Base-by-base conservation (phyloP, 208 protist species). In the Crithidia acanthocephali region DNA sequence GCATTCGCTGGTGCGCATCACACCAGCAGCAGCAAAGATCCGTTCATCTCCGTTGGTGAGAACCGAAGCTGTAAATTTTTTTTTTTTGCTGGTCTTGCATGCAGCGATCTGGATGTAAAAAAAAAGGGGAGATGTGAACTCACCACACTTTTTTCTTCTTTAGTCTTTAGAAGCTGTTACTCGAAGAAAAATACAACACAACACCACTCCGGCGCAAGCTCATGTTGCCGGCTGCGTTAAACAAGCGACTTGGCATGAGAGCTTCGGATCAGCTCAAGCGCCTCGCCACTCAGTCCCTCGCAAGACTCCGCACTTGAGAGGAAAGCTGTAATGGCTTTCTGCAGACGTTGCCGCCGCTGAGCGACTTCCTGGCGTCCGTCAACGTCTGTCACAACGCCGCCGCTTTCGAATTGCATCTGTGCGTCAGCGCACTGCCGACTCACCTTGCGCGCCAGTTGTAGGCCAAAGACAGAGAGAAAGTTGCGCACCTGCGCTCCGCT, bases 401-500 rank as follows among this genome's bases (percentile, higher is more conserved):
- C n/a, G 2, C 35, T n/a, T 1, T 58, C 32, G 13, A 32, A 20
- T 62, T 56, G 45, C 20, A 5, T 6, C 23, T 56, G 22, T 15
- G 0, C 51, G 5, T 53, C n/a, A 13, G 4, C 9, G 10, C 9
- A 4, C 3, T 11, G 16, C 1, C 35, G 48, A n/a, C 48, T 61
- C 23, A 74, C 71, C 7, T 11, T 53, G 9, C 67, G 83, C 23
- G 85, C 57, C 37, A 90, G 59, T 44, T 87, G 81, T 9, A 90
- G 57, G 1, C 77, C 83, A 66, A 91, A 93, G 18, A 89, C 70
- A 35, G 78, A 83, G 25, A 79, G 66, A 13, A 76, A 60, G 52
- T 87, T 84, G 33, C 81, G 79, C 65, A 91, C 51, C 51, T 90
- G 76, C 18, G 87, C 84, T 10, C 87, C 87, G 48, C 78, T 89